Conservation (phyloP, 768 basidiomycete genomes). For the Rhodotorula babjevae region DNA sequence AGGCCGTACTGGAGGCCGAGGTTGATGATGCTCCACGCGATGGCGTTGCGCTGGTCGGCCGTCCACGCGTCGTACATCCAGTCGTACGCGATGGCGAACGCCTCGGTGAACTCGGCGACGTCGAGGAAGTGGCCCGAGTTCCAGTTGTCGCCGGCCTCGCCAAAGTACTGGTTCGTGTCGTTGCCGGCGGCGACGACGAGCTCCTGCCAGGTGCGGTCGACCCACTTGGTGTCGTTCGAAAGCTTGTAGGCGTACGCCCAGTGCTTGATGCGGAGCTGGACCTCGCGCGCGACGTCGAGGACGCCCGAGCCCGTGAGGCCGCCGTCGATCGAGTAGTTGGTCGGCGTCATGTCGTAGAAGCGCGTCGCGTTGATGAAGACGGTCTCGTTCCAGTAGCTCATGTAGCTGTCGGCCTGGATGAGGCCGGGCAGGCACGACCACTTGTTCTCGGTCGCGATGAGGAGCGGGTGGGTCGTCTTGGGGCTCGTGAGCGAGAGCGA, state of each 20-base stretch:
- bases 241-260: conserved; percentile 77
- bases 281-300: conserved; percentile 77
- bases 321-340: conserved; percentile 66
- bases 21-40: conserved; percentile 66
- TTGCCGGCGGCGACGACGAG: conserved; percentile 75
- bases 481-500: conserved; percentile 57
- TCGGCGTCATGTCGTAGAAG: conserved; percentile 60
- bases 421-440: conserved; percentile 75
- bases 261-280: conserved; percentile 88
- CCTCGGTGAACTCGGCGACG: conserved; percentile 75
- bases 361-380: conserved; percentile 82
- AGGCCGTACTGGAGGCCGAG: conserved; percentile 59
- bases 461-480: conserved; percentile 75
- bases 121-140: conserved; percentile 89
- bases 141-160: conserved; percentile 65
- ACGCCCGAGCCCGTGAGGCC: conserved; percentile 67
- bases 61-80: conserved; percentile 88
- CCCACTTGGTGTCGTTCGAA: conserved; percentile 88
- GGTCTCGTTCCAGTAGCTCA: conserved; percentile 79
- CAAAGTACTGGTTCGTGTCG: conserved; percentile 59
- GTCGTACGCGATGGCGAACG: conserved; percentile 89
- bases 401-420: conserved; percentile 77
- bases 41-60: conserved; percentile 62
- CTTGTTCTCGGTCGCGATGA: conserved; percentile 86
- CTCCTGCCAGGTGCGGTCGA: conserved; percentile 77